Evolutionary conservation across 2,329 filamentous ascomycete genomes (phyloP).

Genomic region (Colletotrichum neosansevieriae): DNA sequence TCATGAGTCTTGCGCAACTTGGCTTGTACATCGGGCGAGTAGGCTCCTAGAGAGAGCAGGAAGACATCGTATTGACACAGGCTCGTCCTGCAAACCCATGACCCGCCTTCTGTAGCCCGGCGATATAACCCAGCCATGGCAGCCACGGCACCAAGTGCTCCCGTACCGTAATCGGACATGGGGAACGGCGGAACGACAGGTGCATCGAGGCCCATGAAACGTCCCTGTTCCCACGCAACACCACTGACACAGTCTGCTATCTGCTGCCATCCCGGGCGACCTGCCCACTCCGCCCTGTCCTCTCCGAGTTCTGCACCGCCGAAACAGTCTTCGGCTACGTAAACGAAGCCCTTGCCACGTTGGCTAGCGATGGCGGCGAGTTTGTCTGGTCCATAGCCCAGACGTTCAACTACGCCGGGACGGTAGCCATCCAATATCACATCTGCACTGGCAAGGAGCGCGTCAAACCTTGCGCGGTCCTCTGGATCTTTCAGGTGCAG

Average conservation of each 20-base stretch:
- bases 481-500: slow-evolving; percentile 64
- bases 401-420: slow-evolving; percentile 67
- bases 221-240: slow-evolving; percentile 64
- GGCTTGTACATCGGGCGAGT: slow-evolving; percentile 60
- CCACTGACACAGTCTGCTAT: slow-evolving; percentile 71
- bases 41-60: slow-evolving; percentile 56
- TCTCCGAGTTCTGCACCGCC: slow-evolving; percentile 62
- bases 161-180: slow-evolving; percentile 59
- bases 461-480: slow-evolving; percentile 64
- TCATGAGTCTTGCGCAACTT: slow-evolving; percentile 61
- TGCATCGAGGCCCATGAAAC: slow-evolving; percentile 65
- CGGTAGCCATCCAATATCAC: slow-evolving; percentile 74
- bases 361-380: slow-evolving; percentile 61
- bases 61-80: slow-evolving; percentile 53
- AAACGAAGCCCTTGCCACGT: slow-evolving; percentile 69
- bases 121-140: slow-evolving; percentile 50
- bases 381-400: slow-evolving; percentile 67
- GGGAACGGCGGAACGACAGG: slow-evolving; percentile 70
- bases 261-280: slow-evolving; percentile 72
- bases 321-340: slow-evolving; percentile 74
- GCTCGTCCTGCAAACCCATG: slow-evolving; percentile 51
- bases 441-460: slow-evolving; percentile 67
- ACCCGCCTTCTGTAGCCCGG: slow-evolving; percentile 49
- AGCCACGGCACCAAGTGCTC: slow-evolving; percentile 49
- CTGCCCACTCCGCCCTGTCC: slow-evolving; percentile 61